Evolutionary conservation across 331 rosid genomes (phyloP), one percentile per base, ranked within the genome.

Genomic region (Rhamnella rubrinervis): DNA sequence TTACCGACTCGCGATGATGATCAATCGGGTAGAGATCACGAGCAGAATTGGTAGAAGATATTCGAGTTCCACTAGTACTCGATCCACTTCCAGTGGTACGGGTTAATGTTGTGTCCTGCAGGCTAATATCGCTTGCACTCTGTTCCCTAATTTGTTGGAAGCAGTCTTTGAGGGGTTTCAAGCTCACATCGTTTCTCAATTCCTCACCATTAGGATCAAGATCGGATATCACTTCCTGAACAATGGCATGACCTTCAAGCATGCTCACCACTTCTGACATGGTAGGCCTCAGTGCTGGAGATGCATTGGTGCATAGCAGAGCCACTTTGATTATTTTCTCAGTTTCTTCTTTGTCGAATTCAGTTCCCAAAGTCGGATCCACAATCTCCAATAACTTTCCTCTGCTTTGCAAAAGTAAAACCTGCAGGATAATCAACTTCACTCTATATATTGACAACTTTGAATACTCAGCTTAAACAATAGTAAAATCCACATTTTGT

Each of bases 311-410:
- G 35, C 35, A 31, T 31, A 31, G 35, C 35, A 31, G 35, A 31
- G 86, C 89, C 2, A 77, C 66, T 44, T 71, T 82, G 61, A 85
- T 67, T 73, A 85, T 77, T 60, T 64, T 53, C 25, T 61, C 44
- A 5, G 72, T 86, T 67, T 85, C 81, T 40, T 66, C 72, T 78
- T 79, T 31, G 38, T 79, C 57, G 77, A 79, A 73, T 19, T 62
- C 31, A 6, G 71, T 63, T 14, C 74, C 85, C 73, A 85, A 67
- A 40, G 68, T 78, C 25, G 71, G 75, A 66, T 85, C 89, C 39
- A 85, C 70, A 68, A 85, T 63, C 68, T 79, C 81, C 71, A 76
- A 31, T 23, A 82, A 26, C 20, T 58, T 39, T 35, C 50, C 76
- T 21, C 57, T 64, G 18, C 61, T 72, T 52, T 79, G 76, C 52